Conservation (phyloP, 2,329 filamentous ascomycete species). For the Ophiostoma quercus region DNA sequence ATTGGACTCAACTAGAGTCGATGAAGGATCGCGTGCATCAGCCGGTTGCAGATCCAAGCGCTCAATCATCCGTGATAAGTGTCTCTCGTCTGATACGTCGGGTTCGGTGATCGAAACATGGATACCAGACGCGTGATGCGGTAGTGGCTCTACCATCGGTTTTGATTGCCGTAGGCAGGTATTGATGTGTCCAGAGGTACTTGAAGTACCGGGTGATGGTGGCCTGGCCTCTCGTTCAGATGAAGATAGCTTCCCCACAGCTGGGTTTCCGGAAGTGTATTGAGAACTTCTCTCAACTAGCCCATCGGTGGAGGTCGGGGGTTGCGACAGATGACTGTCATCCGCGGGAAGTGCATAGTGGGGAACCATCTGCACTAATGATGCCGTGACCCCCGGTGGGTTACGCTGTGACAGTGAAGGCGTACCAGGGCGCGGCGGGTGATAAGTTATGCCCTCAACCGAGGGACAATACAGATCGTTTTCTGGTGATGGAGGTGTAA, state of each 20-base stretch:
- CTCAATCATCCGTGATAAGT: not conserved
- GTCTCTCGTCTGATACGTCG: not conserved
- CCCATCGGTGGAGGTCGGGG: not conserved
- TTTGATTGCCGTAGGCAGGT: not conserved
- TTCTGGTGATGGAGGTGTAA: not conserved
- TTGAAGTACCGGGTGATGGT: not conserved
- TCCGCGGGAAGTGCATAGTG: not conserved
- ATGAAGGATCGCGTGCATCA: not conserved
- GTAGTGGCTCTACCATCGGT: not conserved
- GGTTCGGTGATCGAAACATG: not conserved
- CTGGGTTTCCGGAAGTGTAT: not conserved
- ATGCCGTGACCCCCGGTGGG: not conserved
- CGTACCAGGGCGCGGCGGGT: constrained; percentile 16
- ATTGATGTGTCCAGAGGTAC: no score
- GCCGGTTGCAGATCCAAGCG: not conserved
- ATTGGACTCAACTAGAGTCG: not conserved
- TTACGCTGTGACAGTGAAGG: not conserved
- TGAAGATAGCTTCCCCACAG: not conserved
- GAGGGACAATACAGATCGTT: not conserved
- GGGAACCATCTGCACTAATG: not conserved
- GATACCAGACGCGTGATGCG: not conserved
- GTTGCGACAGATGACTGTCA: not conserved
- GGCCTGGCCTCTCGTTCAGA: not conserved
- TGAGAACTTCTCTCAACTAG: not conserved
- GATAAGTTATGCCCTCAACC: constrained; percentile 6